Evolutionary conservation across 805 yeast species (phyloP).

Genomic region (Alloascoidea africana): DNA sequence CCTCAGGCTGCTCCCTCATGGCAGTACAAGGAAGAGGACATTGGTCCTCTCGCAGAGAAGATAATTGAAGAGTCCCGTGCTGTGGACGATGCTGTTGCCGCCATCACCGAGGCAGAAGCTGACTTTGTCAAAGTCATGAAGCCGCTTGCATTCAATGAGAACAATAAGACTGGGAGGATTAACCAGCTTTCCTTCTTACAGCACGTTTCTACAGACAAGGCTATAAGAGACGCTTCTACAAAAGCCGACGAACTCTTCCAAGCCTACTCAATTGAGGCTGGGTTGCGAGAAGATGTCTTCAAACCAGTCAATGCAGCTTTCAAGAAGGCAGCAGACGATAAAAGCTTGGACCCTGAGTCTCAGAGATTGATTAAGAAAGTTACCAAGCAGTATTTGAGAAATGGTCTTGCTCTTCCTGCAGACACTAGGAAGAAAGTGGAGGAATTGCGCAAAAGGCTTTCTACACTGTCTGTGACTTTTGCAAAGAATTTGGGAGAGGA

Average conservation of each 20-base stretch:
- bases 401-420: constrained; percentile 49
- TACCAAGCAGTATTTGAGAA: constrained; percentile 41
- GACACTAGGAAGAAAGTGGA: constrained; percentile 41
- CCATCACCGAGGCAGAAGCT: constrained; percentile 29
- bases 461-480: constrained; percentile 40
- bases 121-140: constrained; percentile 39
- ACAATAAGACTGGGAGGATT: constrained; percentile 27
- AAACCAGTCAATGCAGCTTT: constrained; percentile 38
- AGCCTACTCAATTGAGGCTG: constrained; percentile 46
- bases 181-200: constrained; percentile 53
- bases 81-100: constrained; percentile 39
- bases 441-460: constrained; percentile 40
- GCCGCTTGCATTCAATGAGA: constrained; percentile 36
- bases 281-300: constrained; percentile 52
- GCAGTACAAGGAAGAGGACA: constrained; percentile 39
- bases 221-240: constrained; percentile 56
- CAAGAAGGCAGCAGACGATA: constrained; percentile 17
- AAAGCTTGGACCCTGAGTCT: constrained; percentile 34
- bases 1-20: constrained; percentile 43
- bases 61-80: constrained; percentile 27
- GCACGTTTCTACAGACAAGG: constrained; percentile 51
- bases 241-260: constrained; percentile 43
- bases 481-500: constrained; percentile 60
- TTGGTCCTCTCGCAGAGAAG: constrained; percentile 26
- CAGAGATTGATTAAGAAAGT: constrained; percentile 40